Percentiles rank a stretch among this genome's conserved stretches.
phyloP scores from a whole-genome alignment of 768 basidiomycete genomes.

The Collybia nuda region DNA sequence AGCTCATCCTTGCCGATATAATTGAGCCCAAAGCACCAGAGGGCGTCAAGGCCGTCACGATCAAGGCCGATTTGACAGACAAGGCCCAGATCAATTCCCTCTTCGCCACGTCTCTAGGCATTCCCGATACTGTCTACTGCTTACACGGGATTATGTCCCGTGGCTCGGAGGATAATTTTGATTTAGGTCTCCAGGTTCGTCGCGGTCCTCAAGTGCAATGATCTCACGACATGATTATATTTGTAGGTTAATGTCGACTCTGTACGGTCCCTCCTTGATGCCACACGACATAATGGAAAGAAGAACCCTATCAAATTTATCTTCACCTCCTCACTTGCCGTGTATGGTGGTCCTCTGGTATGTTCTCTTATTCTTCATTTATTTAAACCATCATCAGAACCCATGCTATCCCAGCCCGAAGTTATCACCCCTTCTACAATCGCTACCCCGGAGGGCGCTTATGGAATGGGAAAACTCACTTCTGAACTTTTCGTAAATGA shows the following conservation, averaged over 20 bases:
- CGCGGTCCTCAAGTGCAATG: too few relatives aligned
- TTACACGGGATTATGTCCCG: constrained; percentile 65
- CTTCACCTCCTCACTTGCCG: constrained; percentile 58
- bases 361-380: constrained; percentile 4
- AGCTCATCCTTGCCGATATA: constrained; percentile 53
- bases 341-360: constrained; percentile 56
- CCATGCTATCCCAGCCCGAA: constrained; percentile 27
- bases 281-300: constrained; percentile 27
- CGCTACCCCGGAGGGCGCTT: constrained; percentile 54
- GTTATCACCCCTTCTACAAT: constrained; percentile 47
- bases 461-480: constrained; percentile 56
- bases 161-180: constrained; percentile 60
- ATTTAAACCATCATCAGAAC: background rate
- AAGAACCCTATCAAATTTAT: constrained; percentile 46
- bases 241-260: constrained; percentile 57
- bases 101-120: constrained; percentile 37
- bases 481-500: constrained; percentile 60
- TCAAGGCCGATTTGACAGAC: constrained; percentile 43
- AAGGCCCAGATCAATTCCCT: constrained; percentile 30
- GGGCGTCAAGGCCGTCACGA: constrained; percentile 24
- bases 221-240: background rate
- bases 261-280: constrained; percentile 42
- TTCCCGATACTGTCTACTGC: constrained; percentile 45
- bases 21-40: constrained; percentile 34
- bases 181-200: constrained; percentile 48